phyloP scores from a whole-genome alignment of 805 yeast genomes.

The Candida maltosa region DNA sequence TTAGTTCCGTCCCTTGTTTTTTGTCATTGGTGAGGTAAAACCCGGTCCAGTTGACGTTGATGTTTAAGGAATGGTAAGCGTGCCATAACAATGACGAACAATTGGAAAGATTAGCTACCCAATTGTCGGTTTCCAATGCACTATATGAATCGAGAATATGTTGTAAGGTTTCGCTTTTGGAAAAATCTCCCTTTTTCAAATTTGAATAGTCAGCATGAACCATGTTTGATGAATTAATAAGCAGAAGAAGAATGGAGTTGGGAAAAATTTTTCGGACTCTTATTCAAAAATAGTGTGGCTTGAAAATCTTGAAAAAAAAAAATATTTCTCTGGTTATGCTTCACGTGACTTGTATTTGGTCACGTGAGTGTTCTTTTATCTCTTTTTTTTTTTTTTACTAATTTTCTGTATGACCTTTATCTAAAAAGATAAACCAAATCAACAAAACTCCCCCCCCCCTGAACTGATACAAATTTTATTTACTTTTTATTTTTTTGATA shows the following conservation, averaged over 20 bases:
- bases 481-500: not conserved
- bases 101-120: slow-evolving; percentile 89
- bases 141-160: slow-evolving; percentile 57
- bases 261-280: too few species aligned
- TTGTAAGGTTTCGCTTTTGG: slow-evolving; percentile 55
- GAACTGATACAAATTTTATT: not conserved
- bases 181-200: slow-evolving; percentile 33
- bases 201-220: slow-evolving; percentile 78
- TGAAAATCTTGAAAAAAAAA: too few species aligned
- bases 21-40: slow-evolving; percentile 61
- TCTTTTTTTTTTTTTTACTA: too few species aligned
- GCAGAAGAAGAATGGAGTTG: too few species aligned
- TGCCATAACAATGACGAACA: slow-evolving; percentile 87
- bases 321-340: too few species aligned
- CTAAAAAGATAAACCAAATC: too few species aligned
- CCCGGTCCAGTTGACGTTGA: slow-evolving; percentile 87
- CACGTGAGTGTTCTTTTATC: too few species aligned
- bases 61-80: slow-evolving; percentile 62
- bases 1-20: slow-evolving; percentile 39
- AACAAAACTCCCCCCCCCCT: too few species aligned
- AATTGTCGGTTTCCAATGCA: slow-evolving; percentile 69
- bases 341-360: too few species aligned
- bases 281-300: too few species aligned
- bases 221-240: too few species aligned
- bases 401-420: too few species aligned